These are phyloP conservation scores for Skeletonema costatum DNA, from an alignment of 108 stramenopile species.

Conservation along the genomic window DNA sequence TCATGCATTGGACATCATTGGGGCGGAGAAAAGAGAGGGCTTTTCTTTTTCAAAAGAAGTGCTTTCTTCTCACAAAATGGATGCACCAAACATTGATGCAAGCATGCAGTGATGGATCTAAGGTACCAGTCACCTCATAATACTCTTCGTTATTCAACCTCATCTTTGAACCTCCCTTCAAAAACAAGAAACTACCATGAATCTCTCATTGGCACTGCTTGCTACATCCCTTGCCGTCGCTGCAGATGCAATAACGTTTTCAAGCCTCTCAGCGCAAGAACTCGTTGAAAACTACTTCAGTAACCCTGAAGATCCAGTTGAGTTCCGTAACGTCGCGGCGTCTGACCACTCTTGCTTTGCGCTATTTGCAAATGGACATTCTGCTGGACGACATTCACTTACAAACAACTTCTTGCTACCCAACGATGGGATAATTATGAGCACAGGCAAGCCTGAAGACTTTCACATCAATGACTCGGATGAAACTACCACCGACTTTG, in stretches of 20 bases:
- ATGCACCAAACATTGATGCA: too few species aligned
- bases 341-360: slow-evolving; percentile 33
- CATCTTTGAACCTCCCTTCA: too few species aligned
- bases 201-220: neutral
- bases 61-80: too few species aligned
- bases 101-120: too few species aligned
- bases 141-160: too few species aligned
- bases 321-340: slow-evolving; percentile 28
- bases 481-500: slow-evolving; percentile 13
- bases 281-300: slow-evolving; percentile 24
- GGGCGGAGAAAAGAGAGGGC: too few species aligned
- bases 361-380: slow-evolving; percentile 16
- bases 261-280: slow-evolving; percentile 14
- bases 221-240: neutral
- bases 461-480: slow-evolving; percentile 29
- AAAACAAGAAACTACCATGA: neutral
- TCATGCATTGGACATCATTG: too few species aligned
- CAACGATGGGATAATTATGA: slow-evolving; percentile 23
- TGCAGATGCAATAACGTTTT: slow-evolving; percentile 1
- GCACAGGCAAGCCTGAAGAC: slow-evolving; percentile 28
- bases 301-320: slow-evolving; percentile 21
- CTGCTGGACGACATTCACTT: slow-evolving; percentile 11
- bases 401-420: slow-evolving; percentile 17
- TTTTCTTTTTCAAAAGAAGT: too few species aligned
- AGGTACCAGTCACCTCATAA: too few species aligned